Evolutionary conservation across 306 rosid species (phyloP).

Genomic region (Crotalaria pallida): DNA sequence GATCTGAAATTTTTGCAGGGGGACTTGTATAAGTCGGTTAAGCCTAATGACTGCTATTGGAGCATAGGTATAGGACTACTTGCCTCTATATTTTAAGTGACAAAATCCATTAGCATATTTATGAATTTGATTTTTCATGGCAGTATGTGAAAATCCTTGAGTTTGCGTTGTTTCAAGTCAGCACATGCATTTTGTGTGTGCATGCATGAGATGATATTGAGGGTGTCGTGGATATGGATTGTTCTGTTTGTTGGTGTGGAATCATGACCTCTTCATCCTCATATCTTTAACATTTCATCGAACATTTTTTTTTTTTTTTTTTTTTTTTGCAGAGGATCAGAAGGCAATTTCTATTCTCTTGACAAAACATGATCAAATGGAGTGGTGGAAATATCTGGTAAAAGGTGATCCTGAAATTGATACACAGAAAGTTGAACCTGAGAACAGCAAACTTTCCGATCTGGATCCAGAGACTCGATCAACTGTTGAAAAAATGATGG

Average conservation of each 20-base stretch:
- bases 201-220: background rate
- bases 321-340: constrained; percentile 73
- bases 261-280: background rate
- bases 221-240: background rate
- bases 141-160: background rate
- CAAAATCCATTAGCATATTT: background rate
- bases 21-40: constrained; percentile 50
- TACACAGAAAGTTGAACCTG: constrained; percentile 94
- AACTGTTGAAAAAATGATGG: constrained; percentile 98
- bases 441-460: constrained; percentile 77
- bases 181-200: background rate
- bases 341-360: constrained; percentile 65
- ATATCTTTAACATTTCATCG: background rate
- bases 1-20: constrained; percentile 40
- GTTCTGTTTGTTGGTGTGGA: background rate
- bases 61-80: constrained; percentile 60
- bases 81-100: background rate
- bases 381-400: constrained; percentile 90
- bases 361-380: constrained; percentile 94
- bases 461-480: constrained; percentile 82
- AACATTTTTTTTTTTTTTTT: constrained; percentile 15
- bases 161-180: background rate
- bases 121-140: background rate
- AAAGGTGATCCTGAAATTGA: constrained; percentile 90
- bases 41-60: constrained; percentile 85